phyloP scores from a whole-genome alignment of 768 basidiomycete genomes.

The Clavulina sp. region DNA sequence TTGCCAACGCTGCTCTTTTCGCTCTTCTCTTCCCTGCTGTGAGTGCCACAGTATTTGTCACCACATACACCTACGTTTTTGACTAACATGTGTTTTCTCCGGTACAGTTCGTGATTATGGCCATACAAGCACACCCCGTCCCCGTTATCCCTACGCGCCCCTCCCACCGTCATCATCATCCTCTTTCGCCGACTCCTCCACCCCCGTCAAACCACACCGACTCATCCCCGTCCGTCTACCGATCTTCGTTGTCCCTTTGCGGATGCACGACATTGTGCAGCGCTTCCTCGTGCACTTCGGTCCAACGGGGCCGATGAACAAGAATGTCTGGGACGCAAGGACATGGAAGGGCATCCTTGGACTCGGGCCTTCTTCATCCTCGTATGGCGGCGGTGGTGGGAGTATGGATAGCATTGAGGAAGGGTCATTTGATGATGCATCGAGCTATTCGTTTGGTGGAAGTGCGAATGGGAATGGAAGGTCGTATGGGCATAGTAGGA shows the following conservation, averaged over 20 bases:
- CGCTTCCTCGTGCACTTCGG: neutral
- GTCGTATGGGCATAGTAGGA: neutral
- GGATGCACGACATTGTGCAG: neutral
- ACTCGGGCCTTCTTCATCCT: too few relatives aligned
- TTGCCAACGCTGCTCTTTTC: constrained; percentile 70
- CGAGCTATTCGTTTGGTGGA: neutral
- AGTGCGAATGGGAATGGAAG: too few relatives aligned
- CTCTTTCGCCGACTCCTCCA: neutral
- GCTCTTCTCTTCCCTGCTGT: constrained; percentile 69
- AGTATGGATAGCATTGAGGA: neutral
- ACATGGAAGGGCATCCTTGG: too few relatives aligned
- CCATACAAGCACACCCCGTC: constrained; percentile 56
- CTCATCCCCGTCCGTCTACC: constrained; percentile 66
- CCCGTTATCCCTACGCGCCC: constrained; percentile 66
- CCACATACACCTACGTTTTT: too few relatives aligned
- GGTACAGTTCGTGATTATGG: constrained; percentile 66
- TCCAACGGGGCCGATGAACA: neutral
- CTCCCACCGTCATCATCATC: neutral
- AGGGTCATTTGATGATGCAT: neutral
- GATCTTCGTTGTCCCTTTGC: constrained; percentile 30
- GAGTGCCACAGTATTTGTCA: constrained; percentile 16
- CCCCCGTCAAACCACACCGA: constrained; percentile 20
- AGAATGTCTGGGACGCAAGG: too few relatives aligned
- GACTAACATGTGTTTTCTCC: neutral
- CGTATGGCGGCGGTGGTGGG: too few relatives aligned